Evolutionary conservation across 306 rosid species (phyloP).

Genomic region (Lotus japonicus): DNA sequence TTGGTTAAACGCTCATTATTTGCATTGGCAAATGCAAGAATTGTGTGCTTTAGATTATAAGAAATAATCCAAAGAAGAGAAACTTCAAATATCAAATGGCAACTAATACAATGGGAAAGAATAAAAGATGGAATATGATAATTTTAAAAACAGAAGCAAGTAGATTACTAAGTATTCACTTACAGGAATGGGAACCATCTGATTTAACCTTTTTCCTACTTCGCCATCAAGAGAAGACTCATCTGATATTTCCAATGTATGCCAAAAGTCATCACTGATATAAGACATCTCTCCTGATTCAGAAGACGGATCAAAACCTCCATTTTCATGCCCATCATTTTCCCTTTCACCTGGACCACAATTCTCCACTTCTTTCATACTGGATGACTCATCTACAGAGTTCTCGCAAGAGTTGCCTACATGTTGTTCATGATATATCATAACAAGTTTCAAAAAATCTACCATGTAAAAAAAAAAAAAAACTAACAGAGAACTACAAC

Average conservation of each 20-base stretch:
- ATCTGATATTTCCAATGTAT: conserved; percentile 57
- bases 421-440: conserved; percentile 26
- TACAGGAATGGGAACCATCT: conserved; percentile 87
- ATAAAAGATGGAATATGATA: not conserved
- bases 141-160: conserved; percentile 2
- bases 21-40: not conserved
- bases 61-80: not conserved
- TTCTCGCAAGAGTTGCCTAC: conserved; percentile 41
- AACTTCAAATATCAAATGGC: not conserved
- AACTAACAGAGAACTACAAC: conserved; percentile 5
- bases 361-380: conserved; percentile 29
- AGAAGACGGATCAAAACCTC: conserved; percentile 30
- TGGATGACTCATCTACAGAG: conserved; percentile 17
- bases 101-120: not conserved
- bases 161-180: conserved; percentile 31
- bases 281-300: conserved; percentile 32
- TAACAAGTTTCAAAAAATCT: conserved; percentile 5
- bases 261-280: conserved; percentile 33
- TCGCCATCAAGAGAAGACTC: conserved; percentile 86
- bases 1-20: not conserved
- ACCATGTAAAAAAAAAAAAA: not conserved
- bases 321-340: conserved; percentile 32
- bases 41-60: not conserved
- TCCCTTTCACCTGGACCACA: conserved; percentile 25
- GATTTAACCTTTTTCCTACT: conserved; percentile 81